Conservation (phyloP, 164 flowering plant species). For the Houttuynia cordata region DNA sequence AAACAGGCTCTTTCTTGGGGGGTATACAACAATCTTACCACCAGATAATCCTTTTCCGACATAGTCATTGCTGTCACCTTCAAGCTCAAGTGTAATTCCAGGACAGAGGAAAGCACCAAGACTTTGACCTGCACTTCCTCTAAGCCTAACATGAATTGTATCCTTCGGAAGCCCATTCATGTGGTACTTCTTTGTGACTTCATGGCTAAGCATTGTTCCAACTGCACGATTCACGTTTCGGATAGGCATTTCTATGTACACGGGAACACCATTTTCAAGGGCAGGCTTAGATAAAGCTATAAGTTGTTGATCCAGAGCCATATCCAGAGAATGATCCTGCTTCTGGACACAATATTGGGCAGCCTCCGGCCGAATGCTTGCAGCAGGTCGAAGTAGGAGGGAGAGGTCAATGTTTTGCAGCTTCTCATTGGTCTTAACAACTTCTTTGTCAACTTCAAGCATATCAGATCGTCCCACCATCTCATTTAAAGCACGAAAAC, state of each 20-base stretch:
- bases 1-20: slow-evolving; percentile 71
- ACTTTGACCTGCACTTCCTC: slow-evolving; percentile 99
- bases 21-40: slow-evolving; percentile 93
- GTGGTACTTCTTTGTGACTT: slow-evolving; percentile 80
- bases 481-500: slow-evolving; percentile 74
- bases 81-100: slow-evolving; percentile 88
- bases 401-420: slow-evolving; percentile 84
- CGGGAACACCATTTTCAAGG: slow-evolving; percentile 66
- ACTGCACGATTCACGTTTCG: slow-evolving; percentile 87
- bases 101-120: slow-evolving; percentile 95
- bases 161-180: slow-evolving; percentile 76
- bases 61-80: slow-evolving; percentile 98
- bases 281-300: slow-evolving; percentile 57
- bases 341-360: slow-evolving; percentile 89
- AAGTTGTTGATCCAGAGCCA: slow-evolving; percentile 79
- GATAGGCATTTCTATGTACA: slow-evolving; percentile 73
- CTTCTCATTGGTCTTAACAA: slow-evolving; percentile 65
- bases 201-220: slow-evolving; percentile 99
- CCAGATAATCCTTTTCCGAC: slow-evolving; percentile 99
- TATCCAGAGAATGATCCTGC: slow-evolving; percentile 94
- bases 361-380: slow-evolving; percentile 84
- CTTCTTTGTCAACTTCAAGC: slow-evolving; percentile 90
- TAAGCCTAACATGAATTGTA: slow-evolving; percentile 75
- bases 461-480: slow-evolving; percentile 98
- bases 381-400: slow-evolving; percentile 73